Evolutionary conservation across 1,139 yeast genomes (phyloP), one percentile per base, ranked within the genome.

Genomic region (Hyphopichia pseudoburtonii): DNA sequence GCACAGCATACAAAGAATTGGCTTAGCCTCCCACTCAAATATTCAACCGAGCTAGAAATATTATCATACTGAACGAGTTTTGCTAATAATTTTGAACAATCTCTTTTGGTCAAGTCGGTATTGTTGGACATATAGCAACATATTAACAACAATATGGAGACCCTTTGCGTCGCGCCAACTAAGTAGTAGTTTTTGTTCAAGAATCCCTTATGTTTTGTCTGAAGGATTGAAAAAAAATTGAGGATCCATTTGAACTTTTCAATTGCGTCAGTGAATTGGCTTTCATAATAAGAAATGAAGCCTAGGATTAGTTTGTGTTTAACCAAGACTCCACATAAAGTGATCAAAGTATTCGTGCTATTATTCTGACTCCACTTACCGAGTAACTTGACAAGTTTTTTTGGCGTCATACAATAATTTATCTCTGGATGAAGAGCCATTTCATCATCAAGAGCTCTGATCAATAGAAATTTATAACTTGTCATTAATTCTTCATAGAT

Each of bases 171-270:
- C 1, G 39, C 37, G 2, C 32, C n/a, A 1, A 50, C 39, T 3
- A 57, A 37, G 24, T 38, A 49, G n/a, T 46, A 46, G 10, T 43
- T 43, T 16, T 43, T 45, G 17, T 44, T 37, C 8, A 44, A 30
- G 22, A 38, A 36, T 15, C 28, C 16, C 11, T 35, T 36, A 27
- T 46, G 33, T 22, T 43, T 42, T 22, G 38, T 34, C 9, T 36
- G 38, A 16, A 46, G 17, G 11, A 30, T 26, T 9, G 34, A 35
- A 40, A 46, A 40, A 18, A 61, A 54, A 17, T 45, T 34, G 16
- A 45, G 28, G 2, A 47, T 36, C 67, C 66, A 61, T 2, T 41
- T 37, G 31, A 60, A 59, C 6, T 38, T 41, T 2, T 19, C 25
- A 12, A 41, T 28, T 2, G 57, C 48, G 12, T 17, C 30, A 2